Conservation (phyloP, 2,329 filamentous ascomycete genomes). For the Apiospora koreana region DNA sequence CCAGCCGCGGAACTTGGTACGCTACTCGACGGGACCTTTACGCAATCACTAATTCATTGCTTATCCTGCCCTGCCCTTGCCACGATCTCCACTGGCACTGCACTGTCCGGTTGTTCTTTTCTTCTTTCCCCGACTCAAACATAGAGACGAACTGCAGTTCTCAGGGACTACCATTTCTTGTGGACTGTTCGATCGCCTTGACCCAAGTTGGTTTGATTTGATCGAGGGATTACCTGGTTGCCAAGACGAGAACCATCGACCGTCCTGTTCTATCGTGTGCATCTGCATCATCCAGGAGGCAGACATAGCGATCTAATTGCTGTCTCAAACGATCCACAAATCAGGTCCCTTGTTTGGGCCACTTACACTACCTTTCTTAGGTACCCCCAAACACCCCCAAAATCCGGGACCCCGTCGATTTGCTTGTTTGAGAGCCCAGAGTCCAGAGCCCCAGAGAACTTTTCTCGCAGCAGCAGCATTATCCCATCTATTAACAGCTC, state of each 20-base stretch:
- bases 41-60: not conserved
- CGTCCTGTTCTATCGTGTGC: not conserved
- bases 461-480: not conserved
- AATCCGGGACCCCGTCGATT: not conserved
- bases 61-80: not conserved
- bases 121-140: not conserved
- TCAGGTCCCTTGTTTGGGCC: slow-evolving; percentile 2
- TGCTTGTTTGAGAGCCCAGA: not conserved
- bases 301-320: slow-evolving; percentile 1
- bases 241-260: not conserved
- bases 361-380: not conserved
- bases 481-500: slow-evolving; percentile 7
- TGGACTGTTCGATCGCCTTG: not conserved
- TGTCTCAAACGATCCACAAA: slow-evolving; percentile 7
- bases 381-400: slow-evolving; percentile 2
- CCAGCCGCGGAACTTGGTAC: not conserved
- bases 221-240: not conserved
- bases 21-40: slow-evolving; percentile 4
- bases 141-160: slow-evolving; percentile 8
- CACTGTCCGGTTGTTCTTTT: not conserved
- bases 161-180: not conserved
- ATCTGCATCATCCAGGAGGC: not conserved
- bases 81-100: slow-evolving; percentile 1
- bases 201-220: not conserved
- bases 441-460: not conserved